Evolutionary conservation across 441 rosid genomes (phyloP).

Genomic region (Populus hybrid): DNA sequence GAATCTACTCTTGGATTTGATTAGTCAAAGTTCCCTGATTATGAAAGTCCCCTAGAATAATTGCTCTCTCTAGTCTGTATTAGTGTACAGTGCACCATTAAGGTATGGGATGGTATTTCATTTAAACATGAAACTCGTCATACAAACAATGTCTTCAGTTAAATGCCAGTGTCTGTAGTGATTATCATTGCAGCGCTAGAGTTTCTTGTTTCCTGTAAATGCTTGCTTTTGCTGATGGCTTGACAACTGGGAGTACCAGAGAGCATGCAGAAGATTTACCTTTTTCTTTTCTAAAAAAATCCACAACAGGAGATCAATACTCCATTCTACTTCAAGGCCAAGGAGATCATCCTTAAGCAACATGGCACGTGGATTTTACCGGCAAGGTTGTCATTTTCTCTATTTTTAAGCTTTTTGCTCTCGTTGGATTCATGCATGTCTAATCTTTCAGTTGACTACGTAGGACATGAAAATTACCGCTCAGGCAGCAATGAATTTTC

Average conservation of each 20-base stretch:
- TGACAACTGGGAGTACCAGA: neutral
- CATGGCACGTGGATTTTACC: constrained; percentile 51
- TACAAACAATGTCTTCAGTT: neutral
- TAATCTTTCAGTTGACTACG: neutral
- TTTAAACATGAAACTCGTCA: neutral
- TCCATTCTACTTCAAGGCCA: constrained; percentile 35
- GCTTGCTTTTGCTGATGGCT: neutral
- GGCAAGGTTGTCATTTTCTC: constrained; percentile 37
- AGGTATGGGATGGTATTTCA: neutral
- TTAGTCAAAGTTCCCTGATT: too few species aligned
- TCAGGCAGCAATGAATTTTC: constrained; percentile 25
- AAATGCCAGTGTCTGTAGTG: neutral
- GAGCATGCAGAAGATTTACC: neutral
- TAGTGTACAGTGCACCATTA: neutral
- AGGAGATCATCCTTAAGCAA: constrained; percentile 62
- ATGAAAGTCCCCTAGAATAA: too few species aligned
- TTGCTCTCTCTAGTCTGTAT: neutral
- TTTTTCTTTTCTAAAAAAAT: neutral
- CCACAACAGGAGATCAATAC: constrained; percentile 38
- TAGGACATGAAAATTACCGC: constrained; percentile 42
- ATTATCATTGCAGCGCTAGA: neutral
- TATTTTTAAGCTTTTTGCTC: neutral
- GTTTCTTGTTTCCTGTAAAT: neutral
- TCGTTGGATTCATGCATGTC: neutral
- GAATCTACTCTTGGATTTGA: neutral